Evolutionary conservation across 2,329 filamentous ascomycete genomes (phyloP).

Genomic region (Furcasterigmium sp.): DNA sequence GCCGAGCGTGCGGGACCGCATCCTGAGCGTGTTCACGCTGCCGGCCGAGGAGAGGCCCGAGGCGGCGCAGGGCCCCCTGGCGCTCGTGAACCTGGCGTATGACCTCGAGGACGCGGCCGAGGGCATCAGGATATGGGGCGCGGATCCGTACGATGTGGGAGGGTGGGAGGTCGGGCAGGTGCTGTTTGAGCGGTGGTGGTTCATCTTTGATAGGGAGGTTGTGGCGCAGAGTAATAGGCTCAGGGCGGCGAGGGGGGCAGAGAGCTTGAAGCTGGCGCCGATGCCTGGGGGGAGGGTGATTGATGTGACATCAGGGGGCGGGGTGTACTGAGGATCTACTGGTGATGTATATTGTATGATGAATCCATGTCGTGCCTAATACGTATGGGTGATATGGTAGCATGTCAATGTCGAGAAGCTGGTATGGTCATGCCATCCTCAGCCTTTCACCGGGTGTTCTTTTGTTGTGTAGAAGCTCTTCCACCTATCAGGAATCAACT

Average conservation of each 20-base stretch:
- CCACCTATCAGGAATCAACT: too few species aligned
- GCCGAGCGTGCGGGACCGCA: constrained; percentile 46
- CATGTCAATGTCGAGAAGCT: too few species aligned
- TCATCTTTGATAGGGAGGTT: constrained; percentile 48
- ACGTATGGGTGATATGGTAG: too few species aligned
- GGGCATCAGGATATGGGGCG: constrained; percentile 43
- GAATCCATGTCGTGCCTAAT: too few species aligned
- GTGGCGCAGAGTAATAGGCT: constrained; percentile 49
- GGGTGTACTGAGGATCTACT: too few species aligned
- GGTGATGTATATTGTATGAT: too few species aligned
- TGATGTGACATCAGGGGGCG: neutral
- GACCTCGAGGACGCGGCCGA: constrained; percentile 52
- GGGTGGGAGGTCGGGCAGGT: constrained; percentile 54
- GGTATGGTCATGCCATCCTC: too few species aligned
- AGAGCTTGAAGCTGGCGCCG: constrained; percentile 6
- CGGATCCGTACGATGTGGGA: constrained; percentile 40
- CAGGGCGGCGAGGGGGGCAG: constrained; percentile 40
- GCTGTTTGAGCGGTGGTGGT: constrained; percentile 58
- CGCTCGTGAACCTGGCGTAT: constrained; percentile 46
- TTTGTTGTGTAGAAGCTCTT: too few species aligned
- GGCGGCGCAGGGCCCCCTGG: constrained; percentile 37
- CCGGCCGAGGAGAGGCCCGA: constrained; percentile 42
- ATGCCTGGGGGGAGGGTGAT: neutral
- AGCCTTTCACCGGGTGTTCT: too few species aligned
- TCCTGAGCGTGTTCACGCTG: constrained; percentile 46